Percentiles rank a stretch among this genome's conserved stretches.
Evolutionary conservation across 768 basidiomycete species (phyloP).

Genomic region (Podaxis sp.): DNA sequence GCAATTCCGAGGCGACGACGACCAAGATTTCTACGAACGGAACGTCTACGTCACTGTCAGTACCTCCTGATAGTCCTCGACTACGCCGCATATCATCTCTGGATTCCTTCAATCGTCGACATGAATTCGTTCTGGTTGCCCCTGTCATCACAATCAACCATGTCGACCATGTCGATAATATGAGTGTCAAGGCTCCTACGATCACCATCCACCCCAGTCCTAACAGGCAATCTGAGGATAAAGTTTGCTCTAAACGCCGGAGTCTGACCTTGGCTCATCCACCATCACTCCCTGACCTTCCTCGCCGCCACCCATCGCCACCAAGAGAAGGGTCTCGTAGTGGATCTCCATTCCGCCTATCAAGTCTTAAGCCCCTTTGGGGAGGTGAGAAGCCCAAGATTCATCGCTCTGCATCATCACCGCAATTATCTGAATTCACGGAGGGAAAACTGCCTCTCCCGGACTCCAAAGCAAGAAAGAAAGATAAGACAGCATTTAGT

Average conservation of each 20-base stretch:
- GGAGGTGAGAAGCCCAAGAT: constrained; percentile 25
- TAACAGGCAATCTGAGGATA: not conserved
- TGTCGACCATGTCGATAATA: constrained; percentile 10
- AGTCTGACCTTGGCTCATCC: constrained; percentile 6
- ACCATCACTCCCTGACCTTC: constrained; percentile 13
- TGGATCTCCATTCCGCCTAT: constrained; percentile 22
- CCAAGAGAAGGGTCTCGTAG: constrained; percentile 11
- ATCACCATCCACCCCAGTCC: constrained; percentile 3
- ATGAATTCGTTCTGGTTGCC: constrained; percentile 2
- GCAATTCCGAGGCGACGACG: not conserved
- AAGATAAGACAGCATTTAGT: not conserved
- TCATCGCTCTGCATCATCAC: constrained; percentile 26
- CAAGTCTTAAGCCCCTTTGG: constrained; percentile 25
- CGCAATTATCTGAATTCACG: constrained; percentile 22
- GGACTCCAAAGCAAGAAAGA: not conserved
- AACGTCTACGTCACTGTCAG: not conserved
- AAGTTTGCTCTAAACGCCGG: not conserved
- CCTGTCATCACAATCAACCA: constrained; percentile 13
- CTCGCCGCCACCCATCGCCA: not conserved
- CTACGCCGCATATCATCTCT: constrained; percentile 7
- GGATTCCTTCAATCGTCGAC: constrained; percentile 1
- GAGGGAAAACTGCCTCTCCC: constrained; percentile 4
- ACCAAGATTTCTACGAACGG: not conserved
- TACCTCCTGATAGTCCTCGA: not conserved
- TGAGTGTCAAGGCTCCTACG: constrained; percentile 5